Conservation (phyloP, 768 basidiomycete genomes). For the Artomyces pyxidatus region DNA sequence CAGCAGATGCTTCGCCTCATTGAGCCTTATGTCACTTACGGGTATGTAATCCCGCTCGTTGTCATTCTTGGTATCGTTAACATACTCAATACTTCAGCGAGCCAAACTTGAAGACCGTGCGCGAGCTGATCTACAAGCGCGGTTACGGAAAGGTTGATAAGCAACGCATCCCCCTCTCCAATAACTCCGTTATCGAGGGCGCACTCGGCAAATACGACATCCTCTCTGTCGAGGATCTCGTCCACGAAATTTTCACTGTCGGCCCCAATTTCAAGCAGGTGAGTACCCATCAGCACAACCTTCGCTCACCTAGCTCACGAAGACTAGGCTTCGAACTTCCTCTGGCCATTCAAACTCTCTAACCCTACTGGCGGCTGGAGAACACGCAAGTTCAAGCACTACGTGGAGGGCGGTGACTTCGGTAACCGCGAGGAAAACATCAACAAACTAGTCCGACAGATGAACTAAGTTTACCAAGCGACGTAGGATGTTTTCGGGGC, state of each 20-base stretch:
- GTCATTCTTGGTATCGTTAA: background rate
- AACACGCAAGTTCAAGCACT: conserved; percentile 96
- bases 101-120: conserved; percentile 93
- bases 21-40: conserved; percentile 96
- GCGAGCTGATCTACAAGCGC: conserved; percentile 98
- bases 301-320: too few relatives aligned
- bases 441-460: conserved; percentile 94
- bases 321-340: conserved; percentile 79
- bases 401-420: conserved; percentile 92
- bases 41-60: conserved; percentile 42
- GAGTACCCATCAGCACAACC: conserved; percentile 19
- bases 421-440: conserved; percentile 96
- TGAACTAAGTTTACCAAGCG: conserved; percentile 76
- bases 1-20: conserved; percentile 97
- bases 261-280: conserved; percentile 99
- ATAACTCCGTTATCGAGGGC: conserved; percentile 90
- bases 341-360: conserved; percentile 99
- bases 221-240: conserved; percentile 93
- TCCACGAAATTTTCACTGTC: conserved; percentile 91
- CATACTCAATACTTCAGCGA: conserved; percentile 42
- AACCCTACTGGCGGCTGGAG: conserved; percentile 99
- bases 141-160: conserved; percentile 98
- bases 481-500: background rate
- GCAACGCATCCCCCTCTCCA: conserved; percentile 91
- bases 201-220: conserved; percentile 90